Evolutionary conservation across 2,329 filamentous ascomycete genomes (phyloP).

Genomic region (Penicillium glabrum): DNA sequence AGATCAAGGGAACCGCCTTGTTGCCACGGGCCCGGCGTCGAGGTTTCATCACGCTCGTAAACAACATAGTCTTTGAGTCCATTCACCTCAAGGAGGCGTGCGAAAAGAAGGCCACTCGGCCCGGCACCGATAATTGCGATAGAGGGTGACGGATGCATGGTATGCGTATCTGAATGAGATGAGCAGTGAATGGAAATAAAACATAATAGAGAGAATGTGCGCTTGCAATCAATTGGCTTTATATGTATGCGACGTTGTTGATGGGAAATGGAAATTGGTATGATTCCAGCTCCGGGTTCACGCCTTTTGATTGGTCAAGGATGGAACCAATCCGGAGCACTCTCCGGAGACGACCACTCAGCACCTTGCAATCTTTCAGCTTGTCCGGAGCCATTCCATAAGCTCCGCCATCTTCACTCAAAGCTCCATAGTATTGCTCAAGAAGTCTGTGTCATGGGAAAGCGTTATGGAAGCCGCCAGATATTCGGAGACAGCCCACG

Average conservation of each 20-base stretch:
- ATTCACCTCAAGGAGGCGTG: slow-evolving; percentile 16
- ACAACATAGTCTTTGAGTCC: slow-evolving; percentile 18
- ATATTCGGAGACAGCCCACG: background rate
- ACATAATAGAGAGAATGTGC: background rate
- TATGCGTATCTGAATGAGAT: background rate
- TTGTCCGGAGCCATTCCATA: background rate
- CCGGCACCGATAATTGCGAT: slow-evolving; percentile 24
- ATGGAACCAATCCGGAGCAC: background rate
- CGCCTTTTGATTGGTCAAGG: background rate
- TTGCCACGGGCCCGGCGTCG: background rate
- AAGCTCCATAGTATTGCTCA: background rate
- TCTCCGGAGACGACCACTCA: background rate
- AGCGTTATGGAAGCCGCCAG: background rate
- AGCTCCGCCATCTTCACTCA: background rate
- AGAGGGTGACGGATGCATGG: slow-evolving; percentile 3
- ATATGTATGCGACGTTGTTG: background rate
- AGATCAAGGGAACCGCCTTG: slow-evolving; percentile 25
- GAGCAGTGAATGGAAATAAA: background rate
- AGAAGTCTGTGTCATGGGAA: background rate
- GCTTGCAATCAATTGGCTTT: background rate
- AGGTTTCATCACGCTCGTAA: slow-evolving; percentile 18
- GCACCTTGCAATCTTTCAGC: slow-evolving; percentile 20
- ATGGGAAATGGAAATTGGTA: background rate
- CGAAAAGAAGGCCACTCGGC: slow-evolving; percentile 21
- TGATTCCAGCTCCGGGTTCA: background rate